Evolutionary conservation across 202 grass and related monocot species (phyloP), one percentile per base, ranked within the genome.

Genomic region (Musa balbisiana): DNA sequence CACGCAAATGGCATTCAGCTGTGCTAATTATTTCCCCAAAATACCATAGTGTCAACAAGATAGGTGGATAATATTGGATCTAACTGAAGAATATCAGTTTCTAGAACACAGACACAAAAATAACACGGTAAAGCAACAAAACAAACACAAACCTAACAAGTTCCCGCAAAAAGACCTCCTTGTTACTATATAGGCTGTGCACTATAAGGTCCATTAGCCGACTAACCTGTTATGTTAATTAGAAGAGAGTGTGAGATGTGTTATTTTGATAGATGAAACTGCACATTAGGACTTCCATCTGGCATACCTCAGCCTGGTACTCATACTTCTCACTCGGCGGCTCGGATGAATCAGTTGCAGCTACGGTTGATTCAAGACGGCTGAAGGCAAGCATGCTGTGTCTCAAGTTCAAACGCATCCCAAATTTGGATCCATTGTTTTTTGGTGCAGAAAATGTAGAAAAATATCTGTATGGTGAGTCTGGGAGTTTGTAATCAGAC

Each of bases 201-300:
- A 96, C 92, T 83, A 96, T 96, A 59, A 96, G 87, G 80, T 96
- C 92, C 85, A 96, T 43, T 83, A 96, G 74, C 2, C 92, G 85
- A 80, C 83, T 92, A 55, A 96, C 92, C 92, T 96, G 87, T 72
- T 87, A 43, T 51, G 72, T 67, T 25, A 51, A 54, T 83, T 13
- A 72, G 14, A 33, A 29, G 60, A 20, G 76, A 50, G 16, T 70
- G 2, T 51, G 49, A 11, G 13, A 21, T 70, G 33, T 51, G 43
- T 12, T 50, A 43, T 70, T 70, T 70, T 8, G 20, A 51, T 26
- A 11, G n/a, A 65, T 12, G 9, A 70, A 51, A 20, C 17, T 51
- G 10, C 9, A 19, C 0, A 51, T 20, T 52, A 68, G 3, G 2
- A 25, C 8, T n/a, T 70, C 6, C 17, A 71, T 85, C 52, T 73